Percentiles rank a stretch among this genome's conserved stretches.
phyloP scores from a whole-genome alignment of 371 early-diverging fungal genomes.

The Mucor irregularis region DNA sequence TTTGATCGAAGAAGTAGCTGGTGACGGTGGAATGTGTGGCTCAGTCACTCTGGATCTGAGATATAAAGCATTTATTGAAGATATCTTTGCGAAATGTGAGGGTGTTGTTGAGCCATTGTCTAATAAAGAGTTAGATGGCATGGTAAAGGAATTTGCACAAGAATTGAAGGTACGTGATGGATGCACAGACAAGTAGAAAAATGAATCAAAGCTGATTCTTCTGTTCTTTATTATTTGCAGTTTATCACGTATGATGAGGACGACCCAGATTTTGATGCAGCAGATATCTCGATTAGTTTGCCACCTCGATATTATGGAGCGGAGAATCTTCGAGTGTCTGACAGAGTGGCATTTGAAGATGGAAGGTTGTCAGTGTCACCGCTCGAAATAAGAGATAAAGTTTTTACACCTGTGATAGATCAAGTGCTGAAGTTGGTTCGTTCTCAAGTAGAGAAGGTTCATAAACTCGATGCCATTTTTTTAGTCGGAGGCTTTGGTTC shows the following conservation, averaged over 20 bases:
- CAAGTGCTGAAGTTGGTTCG: slow-evolving; percentile 54
- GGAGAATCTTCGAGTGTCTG: neutral
- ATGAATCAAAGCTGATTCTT: neutral
- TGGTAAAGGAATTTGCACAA: neutral
- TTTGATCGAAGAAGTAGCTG: slow-evolving; percentile 46
- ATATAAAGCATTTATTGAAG: slow-evolving; percentile 2
- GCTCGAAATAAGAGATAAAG: neutral
- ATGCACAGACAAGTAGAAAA: too few species aligned
- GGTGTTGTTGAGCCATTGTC: neutral
- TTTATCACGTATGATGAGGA: neutral
- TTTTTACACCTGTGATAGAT: slow-evolving; percentile 5
- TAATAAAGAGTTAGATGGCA: neutral
- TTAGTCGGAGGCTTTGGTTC: slow-evolving; percentile 52
- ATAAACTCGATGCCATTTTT: slow-evolving; percentile 33
- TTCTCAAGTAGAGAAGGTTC: slow-evolving; percentile 48
- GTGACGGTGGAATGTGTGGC: slow-evolving; percentile 47
- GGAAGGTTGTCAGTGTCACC: neutral
- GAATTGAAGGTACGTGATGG: neutral
- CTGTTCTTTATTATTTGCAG: neutral
- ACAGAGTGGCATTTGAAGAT: neutral
- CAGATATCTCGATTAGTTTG: neutral
- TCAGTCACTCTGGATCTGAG: slow-evolving; percentile 59
- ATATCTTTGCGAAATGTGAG: too few species aligned
- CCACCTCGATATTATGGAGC: neutral
- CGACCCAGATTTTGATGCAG: neutral